Base-by-base conservation (phyloP, 2,329 filamentous ascomycete genomes). In the Hirsutella thompsonii region DNA sequence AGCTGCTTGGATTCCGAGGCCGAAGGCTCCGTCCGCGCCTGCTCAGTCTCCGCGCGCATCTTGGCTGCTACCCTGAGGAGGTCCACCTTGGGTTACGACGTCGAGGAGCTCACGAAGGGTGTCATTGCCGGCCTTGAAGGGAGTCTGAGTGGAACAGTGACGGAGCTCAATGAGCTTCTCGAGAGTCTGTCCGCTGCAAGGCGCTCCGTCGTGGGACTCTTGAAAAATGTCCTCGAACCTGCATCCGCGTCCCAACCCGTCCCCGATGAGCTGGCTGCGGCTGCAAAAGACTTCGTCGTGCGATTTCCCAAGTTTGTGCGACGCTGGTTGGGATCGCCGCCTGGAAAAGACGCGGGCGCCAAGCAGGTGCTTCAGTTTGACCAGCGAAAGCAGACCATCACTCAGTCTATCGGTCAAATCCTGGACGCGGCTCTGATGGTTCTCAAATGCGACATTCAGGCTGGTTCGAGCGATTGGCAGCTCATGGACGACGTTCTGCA, bases 321-420 rank as follows among this genome's bases (percentile, higher is more conserved):
- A 6, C 67, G 77, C 36, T 82, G 78, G 74, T 60, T 81, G 2
- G 78, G 78, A 11, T 74, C 73, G 41, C 60, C 68, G 1, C 74
- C 76, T 0, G 61, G 60, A 4, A 64, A 66, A 11, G 67, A 69
- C 28, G 66, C 69, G 18, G 58, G 63, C 11, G 64, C 74, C 8
- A 81, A 81, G 47, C 71, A 76, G 9, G 60, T 72, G 29, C 52
- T 80, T 23, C 72, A 77, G 30, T 78, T 77, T 52, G 76, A 81
- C 46, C 74, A 81, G 47, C 66, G 76, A 30, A 68, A 72, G 29
- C 68, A 73, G 42, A 51, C 69, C 2, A 53, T 79, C 23, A 58
- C 66, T 23, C 70, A 72, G 46, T 67, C 68, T 2, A 65, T 75
- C n/a, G 63, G 66, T 2, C 67, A 72, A 42, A 66, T 74, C 1